phyloP scores from a whole-genome alignment of 768 basidiomycete species.

The Pleurotus djamor region DNA sequence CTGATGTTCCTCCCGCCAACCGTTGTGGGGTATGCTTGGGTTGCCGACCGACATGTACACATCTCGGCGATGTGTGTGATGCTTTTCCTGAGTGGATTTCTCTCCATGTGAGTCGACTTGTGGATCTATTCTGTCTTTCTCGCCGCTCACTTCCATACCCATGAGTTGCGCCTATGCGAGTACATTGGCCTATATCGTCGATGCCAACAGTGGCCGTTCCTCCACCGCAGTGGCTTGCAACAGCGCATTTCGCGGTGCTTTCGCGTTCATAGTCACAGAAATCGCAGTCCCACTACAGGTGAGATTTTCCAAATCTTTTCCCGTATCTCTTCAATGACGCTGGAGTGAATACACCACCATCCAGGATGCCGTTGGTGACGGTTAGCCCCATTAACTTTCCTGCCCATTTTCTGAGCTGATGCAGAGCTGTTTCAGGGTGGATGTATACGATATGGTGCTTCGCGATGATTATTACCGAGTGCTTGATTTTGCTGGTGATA shows the following conservation, averaged over 20 bases:
- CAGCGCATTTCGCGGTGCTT: conserved; percentile 68
- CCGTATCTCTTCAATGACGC: neutral
- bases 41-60: conserved; percentile 57
- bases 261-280: conserved; percentile 70
- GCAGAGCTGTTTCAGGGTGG: conserved; percentile 23
- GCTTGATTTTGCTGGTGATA: conserved; percentile 58
- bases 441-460: conserved; percentile 65
- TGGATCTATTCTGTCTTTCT: too few species aligned
- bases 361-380: conserved; percentile 75
- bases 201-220: conserved; percentile 81
- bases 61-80: conserved; percentile 69
- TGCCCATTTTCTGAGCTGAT: neutral
- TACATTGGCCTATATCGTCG: conserved; percentile 78
- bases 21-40: too few species aligned
- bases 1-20: conserved; percentile 65
- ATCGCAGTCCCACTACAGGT: conserved; percentile 74
- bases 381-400: conserved; percentile 25
- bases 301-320: conserved; percentile 12
- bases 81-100: conserved; percentile 73
- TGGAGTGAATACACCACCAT: too few species aligned
- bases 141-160: too few species aligned
- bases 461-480: conserved; percentile 48
- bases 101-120: conserved; percentile 63
- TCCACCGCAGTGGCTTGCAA: conserved; percentile 76
- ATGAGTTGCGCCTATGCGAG: conserved; percentile 37